phyloP scores from a whole-genome alignment of 495 filamentous ascomycete genomes.

The Parathielavia hyrcaniae region DNA sequence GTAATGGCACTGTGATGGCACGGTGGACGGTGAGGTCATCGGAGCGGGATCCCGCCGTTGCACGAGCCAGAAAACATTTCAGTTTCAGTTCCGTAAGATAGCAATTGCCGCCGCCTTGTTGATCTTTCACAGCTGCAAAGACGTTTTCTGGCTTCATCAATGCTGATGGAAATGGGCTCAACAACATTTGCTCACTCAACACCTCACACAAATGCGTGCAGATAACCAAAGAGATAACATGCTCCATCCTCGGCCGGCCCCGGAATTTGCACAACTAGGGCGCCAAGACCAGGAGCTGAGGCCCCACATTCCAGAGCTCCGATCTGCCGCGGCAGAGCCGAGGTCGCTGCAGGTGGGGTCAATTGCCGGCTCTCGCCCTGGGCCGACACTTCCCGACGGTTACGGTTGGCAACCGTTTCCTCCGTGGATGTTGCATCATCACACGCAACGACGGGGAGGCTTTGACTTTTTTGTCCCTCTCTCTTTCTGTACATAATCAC shows the following conservation, averaged over 20 bases:
- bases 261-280: neutral
- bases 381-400: constrained; percentile 30
- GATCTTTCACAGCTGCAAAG: too few species aligned
- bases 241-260: neutral
- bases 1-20: neutral
- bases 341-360: constrained; percentile 24
- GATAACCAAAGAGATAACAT: neutral
- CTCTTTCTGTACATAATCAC: constrained; percentile 2
- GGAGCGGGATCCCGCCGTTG: constrained; percentile 10
- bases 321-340: constrained; percentile 36
- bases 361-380: constrained; percentile 11
- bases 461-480: constrained; percentile 3
- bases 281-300: constrained; percentile 22
- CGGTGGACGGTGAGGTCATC: constrained; percentile 21
- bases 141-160: too few species aligned
- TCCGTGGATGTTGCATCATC: constrained; percentile 2
- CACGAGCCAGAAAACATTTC: neutral
- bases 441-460: neutral
- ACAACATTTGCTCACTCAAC: too few species aligned
- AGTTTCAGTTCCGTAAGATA: too few species aligned
- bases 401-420: neutral
- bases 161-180: too few species aligned
- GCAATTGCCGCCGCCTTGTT: too few species aligned
- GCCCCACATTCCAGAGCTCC: constrained; percentile 23
- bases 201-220: too few species aligned